phyloP scores from a whole-genome alignment of 352 stramenopile species.

The Thalassiosira delicatula region DNA sequence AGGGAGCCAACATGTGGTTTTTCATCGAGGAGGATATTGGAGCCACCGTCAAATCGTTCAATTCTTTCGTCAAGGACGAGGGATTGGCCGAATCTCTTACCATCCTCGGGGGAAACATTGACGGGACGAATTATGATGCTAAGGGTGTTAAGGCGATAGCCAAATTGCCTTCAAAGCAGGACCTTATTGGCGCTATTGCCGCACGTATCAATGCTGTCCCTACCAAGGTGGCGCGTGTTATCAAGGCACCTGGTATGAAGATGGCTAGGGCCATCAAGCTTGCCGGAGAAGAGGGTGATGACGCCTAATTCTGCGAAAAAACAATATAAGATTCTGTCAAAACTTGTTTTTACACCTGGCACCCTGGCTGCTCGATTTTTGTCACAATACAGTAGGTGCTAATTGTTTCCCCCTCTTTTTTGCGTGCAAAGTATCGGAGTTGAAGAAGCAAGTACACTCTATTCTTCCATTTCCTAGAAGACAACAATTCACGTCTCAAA shows the following conservation, averaged over 20 bases:
- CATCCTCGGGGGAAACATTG: constrained; percentile 83
- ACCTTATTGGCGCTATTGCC: constrained; percentile 85
- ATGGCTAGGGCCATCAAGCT: constrained; percentile 85
- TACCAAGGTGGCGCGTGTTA: constrained; percentile 85
- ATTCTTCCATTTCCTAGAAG: too few species aligned
- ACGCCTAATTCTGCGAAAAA: constrained; percentile 10
- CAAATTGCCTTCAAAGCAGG: constrained; percentile 84
- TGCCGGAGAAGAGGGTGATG: constrained; percentile 60
- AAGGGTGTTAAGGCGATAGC: constrained; percentile 82
- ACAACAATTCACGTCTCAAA: too few species aligned
- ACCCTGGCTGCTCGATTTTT: too few species aligned
- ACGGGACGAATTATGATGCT: constrained; percentile 79
- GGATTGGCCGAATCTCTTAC: constrained; percentile 75
- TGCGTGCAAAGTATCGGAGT: too few species aligned
- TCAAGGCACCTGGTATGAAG: constrained; percentile 84
- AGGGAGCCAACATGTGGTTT: constrained; percentile 87
- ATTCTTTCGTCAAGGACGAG: constrained; percentile 80
- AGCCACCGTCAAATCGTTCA: constrained; percentile 81
- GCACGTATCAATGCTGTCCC: constrained; percentile 84
- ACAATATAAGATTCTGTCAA: too few species aligned
- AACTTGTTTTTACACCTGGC: too few species aligned
- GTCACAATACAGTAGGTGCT: too few species aligned
- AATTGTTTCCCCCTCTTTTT: too few species aligned
- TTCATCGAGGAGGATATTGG: constrained; percentile 87
- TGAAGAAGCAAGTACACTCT: too few species aligned